Evolutionary conservation across 208 protist species (phyloP), one percentile per base, ranked within the genome.

Genomic region (Acanthamoeba quina): DNA sequence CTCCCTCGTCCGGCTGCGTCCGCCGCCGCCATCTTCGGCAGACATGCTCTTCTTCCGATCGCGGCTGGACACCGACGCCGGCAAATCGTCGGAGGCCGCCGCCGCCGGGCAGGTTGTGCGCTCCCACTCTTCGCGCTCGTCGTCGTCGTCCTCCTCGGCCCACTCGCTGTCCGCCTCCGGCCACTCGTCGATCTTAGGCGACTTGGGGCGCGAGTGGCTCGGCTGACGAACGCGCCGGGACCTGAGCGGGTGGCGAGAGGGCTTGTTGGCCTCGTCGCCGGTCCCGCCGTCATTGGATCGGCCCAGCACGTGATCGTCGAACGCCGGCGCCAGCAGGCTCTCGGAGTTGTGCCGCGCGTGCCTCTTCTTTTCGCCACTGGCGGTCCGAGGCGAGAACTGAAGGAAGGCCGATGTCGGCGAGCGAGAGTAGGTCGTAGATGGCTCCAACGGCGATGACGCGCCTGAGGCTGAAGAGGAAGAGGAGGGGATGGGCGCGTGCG

Each of bases 61-160:
- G 17, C 26, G 6, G 60, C 60, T 11, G 1, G 15, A 10, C 17
- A 29, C 2, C 21, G 26, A 29, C 21, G 60, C 6, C 24, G 6
- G 13, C 1, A 15, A 21, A 1, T 9, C 15, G 19, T 64, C 19
- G 5, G 31, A 6, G n/a, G 11, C 19, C 6, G 26, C 19, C 68
- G 19, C 9, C 31, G 41, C 5, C 0, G 44, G 24, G 24, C 7
- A 54, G 44, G 13, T 24, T 1, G 44, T 64, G 21, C 78, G 44
- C 78, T 86, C 78, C 78, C 78, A 86, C 34, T 86, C 78, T 49
- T 86, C 78, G 24, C 52, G 37, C 15, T 80, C 78, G 26, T 62
- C 78, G 26, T 62, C 78, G 17, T 86, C 52, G 1, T 86, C 78
- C 17, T 86, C 78, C 7, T 60, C 78, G 24, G 29, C 10, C 78